Evolutionary conservation across 2,329 filamentous ascomycete species (phyloP).

Genomic region (Akanthomyces muscarius): DNA sequence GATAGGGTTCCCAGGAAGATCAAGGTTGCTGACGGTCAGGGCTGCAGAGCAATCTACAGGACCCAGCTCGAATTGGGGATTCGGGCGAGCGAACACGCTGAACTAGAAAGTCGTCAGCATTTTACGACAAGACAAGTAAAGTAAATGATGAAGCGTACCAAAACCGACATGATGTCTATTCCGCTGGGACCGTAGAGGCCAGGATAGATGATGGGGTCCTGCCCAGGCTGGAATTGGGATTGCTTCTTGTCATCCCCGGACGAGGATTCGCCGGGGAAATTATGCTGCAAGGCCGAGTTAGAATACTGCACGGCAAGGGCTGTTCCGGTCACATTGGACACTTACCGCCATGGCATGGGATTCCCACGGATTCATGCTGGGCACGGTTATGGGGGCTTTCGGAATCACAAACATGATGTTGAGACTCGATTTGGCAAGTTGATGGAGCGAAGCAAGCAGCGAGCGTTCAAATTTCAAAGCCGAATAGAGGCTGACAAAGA

Average conservation of each 20-base stretch:
- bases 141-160: slow-evolving; percentile 38
- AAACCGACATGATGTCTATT: slow-evolving; percentile 52
- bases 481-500: neutral
- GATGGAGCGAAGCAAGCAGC: neutral
- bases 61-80: slow-evolving; percentile 74
- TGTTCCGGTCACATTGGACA: neutral
- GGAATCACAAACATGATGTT: slow-evolving; percentile 9
- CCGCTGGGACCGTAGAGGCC: slow-evolving; percentile 53
- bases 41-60: slow-evolving; percentile 81
- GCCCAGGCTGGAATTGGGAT: slow-evolving; percentile 25
- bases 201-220: slow-evolving; percentile 50
- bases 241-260: neutral
- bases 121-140: neutral
- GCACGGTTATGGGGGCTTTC: neutral
- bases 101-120: slow-evolving; percentile 32
- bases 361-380: slow-evolving; percentile 27
- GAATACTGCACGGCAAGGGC: neutral
- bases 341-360: slow-evolving; percentile 32
- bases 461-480: too few relatives aligned
- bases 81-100: slow-evolving; percentile 64
- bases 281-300: slow-evolving; percentile 18
- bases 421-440: neutral
- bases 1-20: slow-evolving; percentile 69
- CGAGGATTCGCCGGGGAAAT: slow-evolving; percentile 18
- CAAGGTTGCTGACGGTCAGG: slow-evolving; percentile 76